Conservation (phyloP, 2,329 filamentous ascomycete genomes). For the Cercospora berteroae region DNA sequence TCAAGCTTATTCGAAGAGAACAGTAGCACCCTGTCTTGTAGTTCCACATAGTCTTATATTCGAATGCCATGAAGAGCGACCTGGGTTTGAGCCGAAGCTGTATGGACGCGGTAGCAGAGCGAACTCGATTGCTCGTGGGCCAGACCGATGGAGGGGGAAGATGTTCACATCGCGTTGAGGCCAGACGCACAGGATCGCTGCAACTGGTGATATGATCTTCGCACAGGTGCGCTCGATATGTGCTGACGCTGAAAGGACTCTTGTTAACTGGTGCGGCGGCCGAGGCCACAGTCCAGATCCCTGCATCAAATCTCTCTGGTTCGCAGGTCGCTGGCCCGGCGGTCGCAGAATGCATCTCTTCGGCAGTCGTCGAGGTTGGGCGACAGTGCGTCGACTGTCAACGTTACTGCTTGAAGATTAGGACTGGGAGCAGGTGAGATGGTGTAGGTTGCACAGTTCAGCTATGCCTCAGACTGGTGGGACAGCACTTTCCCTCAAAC, state of each 20-base stretch:
- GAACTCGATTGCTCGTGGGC: background rate
- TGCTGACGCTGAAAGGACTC: background rate
- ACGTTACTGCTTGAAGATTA: background rate
- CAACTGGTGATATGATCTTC: background rate
- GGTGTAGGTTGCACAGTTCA: background rate
- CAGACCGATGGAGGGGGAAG: background rate
- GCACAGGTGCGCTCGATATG: background rate
- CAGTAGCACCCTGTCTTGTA: background rate
- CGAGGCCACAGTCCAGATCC: background rate
- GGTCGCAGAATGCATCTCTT: background rate
- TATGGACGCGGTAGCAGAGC: background rate
- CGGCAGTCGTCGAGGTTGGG: background rate
- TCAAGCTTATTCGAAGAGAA: background rate
- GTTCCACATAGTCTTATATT: background rate
- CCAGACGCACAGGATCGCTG: background rate
- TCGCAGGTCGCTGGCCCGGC: background rate
- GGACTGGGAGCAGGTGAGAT: background rate
- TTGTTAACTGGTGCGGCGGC: background rate
- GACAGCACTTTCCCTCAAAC: slow-evolving; percentile 5
- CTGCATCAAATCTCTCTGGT: background rate
- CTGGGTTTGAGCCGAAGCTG: background rate
- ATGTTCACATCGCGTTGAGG: background rate
- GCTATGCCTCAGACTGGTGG: background rate
- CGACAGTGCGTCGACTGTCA: background rate
- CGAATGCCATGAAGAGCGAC: background rate